Evolutionary conservation across 2,329 filamentous ascomycete genomes (phyloP).

Genomic region (Ilyonectria destructans): DNA sequence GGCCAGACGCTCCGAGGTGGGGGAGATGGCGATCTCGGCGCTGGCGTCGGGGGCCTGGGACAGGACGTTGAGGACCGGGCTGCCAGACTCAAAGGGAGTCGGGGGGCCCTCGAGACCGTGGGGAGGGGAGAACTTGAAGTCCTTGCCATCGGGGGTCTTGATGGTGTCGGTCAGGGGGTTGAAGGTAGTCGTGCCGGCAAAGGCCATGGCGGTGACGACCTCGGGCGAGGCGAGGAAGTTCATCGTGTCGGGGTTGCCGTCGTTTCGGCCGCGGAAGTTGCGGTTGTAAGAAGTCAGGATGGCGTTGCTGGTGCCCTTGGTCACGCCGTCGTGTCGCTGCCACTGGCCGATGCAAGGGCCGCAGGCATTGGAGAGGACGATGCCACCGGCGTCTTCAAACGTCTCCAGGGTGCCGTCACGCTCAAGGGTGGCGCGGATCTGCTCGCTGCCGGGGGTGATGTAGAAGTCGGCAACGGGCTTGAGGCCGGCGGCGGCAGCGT

Average conservation of each 20-base stretch:
- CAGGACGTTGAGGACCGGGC: constrained; percentile 81
- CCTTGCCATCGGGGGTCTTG: constrained; percentile 82
- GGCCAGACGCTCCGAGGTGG: constrained; percentile 91
- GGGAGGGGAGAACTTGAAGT: constrained; percentile 89
- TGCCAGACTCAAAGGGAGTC: constrained; percentile 83
- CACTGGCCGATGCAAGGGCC: constrained; percentile 95
- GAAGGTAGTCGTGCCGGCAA: constrained; percentile 93
- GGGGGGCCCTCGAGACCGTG: constrained; percentile 77
- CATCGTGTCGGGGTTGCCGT: constrained; percentile 97
- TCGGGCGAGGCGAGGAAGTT: constrained; percentile 99
- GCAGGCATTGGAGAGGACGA: constrained; percentile 96
- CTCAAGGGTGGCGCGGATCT: constrained; percentile 94
- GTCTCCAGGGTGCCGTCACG: constrained; percentile 94
- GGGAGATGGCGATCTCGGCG: constrained; percentile 83
- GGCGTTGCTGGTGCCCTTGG: constrained; percentile 90
- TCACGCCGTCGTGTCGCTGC: constrained; percentile 89
- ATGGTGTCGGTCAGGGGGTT: constrained; percentile 94
- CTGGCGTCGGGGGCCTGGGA: constrained; percentile 80
- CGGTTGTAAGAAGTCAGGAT: constrained; percentile 99
- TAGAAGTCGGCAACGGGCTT: constrained; percentile 96
- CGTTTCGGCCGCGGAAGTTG: constrained; percentile 97
- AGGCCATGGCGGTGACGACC: constrained; percentile 96
- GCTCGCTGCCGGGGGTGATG: constrained; percentile 96
- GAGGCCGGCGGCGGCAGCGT: constrained; percentile 92
- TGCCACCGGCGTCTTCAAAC: constrained; percentile 95